Conservation (phyloP, 2,329 filamentous ascomycete species). For the Cryphonectria naterciae region DNA sequence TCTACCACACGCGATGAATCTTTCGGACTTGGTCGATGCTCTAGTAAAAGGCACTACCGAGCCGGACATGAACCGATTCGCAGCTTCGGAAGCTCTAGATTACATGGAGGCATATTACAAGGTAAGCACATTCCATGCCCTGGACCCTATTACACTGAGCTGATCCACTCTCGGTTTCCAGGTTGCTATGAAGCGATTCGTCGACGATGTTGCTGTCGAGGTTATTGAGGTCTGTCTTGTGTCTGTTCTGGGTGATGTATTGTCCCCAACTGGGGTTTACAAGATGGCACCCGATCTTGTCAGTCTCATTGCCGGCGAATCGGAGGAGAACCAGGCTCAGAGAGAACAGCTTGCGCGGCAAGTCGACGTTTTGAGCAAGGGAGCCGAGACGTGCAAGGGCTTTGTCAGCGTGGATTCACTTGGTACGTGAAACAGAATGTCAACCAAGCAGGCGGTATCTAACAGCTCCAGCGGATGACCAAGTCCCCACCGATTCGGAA, state of each 20-base stretch:
- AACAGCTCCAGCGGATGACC: not conserved
- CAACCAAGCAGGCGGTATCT: not conserved
- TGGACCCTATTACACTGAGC: not conserved
- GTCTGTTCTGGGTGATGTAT: not conserved
- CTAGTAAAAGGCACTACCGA: conserved; percentile 24
- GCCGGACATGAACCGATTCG: conserved; percentile 34
- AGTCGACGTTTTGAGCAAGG: conserved; percentile 42
- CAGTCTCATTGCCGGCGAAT: conserved; percentile 45
- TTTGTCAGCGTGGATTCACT: conserved; percentile 33
- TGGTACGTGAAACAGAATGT: not conserved
- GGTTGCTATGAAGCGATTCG: conserved; percentile 49
- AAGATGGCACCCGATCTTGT: conserved; percentile 35
- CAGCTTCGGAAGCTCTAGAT: conserved; percentile 40
- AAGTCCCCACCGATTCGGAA: not conserved
- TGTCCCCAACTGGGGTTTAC: not conserved
- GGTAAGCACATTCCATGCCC: conserved; percentile 30
- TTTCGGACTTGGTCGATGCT: not conserved
- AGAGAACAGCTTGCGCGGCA: conserved; percentile 44
- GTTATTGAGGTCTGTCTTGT: conserved; percentile 43
- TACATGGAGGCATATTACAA: conserved; percentile 43
- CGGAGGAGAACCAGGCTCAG: conserved; percentile 41
- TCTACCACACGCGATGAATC: not conserved
- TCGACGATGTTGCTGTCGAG: conserved; percentile 48
- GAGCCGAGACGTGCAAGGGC: conserved; percentile 43
- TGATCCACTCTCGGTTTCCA: conserved; percentile 29